phyloP scores from a whole-genome alignment of 495 filamentous ascomycete genomes.

The Neurospora sp. region DNA sequence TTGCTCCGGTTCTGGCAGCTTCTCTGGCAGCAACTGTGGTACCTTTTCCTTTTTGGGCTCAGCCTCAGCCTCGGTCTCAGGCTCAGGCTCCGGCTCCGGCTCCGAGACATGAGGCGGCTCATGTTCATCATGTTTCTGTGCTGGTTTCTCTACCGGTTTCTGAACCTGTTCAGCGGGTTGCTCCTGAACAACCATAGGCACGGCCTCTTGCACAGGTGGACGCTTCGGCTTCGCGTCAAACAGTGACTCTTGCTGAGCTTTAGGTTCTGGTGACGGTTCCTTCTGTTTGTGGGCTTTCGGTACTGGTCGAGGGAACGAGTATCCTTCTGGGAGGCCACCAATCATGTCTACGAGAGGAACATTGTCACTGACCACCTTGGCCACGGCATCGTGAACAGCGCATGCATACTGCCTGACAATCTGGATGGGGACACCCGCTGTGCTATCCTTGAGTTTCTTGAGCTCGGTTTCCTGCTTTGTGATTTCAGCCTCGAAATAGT shows the following conservation, averaged over 20 bases:
- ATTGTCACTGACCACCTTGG: slow-evolving; percentile 24
- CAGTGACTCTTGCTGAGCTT: not conserved
- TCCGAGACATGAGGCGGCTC: not conserved
- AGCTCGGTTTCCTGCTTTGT: slow-evolving; percentile 32
- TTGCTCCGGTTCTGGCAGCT: not conserved
- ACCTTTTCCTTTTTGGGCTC: not conserved
- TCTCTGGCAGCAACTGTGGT: not conserved
- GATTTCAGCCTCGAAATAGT: slow-evolving; percentile 38
- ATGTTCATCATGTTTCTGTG: not conserved
- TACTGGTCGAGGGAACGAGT: slow-evolving; percentile 13
- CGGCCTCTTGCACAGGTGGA: not conserved
- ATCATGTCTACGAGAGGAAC: slow-evolving; percentile 22
- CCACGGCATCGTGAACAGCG: slow-evolving; percentile 23
- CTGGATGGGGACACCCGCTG: slow-evolving; percentile 10
- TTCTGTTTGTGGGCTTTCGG: not conserved
- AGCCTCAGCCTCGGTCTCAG: not conserved
- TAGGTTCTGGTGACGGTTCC: not conserved
- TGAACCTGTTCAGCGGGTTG: not conserved
- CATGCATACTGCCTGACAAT: slow-evolving; percentile 22
- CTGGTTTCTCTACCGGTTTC: not conserved
- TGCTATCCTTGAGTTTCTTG: slow-evolving; percentile 23
- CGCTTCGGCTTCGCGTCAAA: not conserved
- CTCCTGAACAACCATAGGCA: not conserved
- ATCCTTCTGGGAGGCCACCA: slow-evolving; percentile 20
- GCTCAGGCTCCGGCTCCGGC: not conserved